Percentiles rank a stretch among this genome's conserved stretches.
These are phyloP conservation scores for Datura wrightii DNA, from an alignment of 257 asterid genomes.

Conservation along the genomic window DNA sequence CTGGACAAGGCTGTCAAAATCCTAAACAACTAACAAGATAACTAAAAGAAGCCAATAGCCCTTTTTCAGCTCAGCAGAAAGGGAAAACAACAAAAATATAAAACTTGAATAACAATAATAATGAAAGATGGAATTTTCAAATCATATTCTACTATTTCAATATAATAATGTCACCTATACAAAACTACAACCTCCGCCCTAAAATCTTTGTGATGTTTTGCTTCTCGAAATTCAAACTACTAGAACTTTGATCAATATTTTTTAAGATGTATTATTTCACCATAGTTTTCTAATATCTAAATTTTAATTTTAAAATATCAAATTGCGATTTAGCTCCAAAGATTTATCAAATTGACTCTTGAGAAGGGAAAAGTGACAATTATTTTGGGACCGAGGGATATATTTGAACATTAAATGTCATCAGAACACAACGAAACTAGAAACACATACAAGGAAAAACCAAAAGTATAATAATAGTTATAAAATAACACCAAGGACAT, in stretches of 20 bases:
- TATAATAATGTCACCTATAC: not conserved
- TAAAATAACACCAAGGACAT: constrained; percentile 16
- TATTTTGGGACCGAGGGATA: not conserved
- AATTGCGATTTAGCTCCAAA: not conserved
- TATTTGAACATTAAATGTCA: not conserved
- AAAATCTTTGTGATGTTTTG: not conserved
- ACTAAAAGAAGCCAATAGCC: not conserved
- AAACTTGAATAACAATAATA: not conserved
- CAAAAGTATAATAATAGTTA: not conserved
- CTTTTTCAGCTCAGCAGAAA: not conserved
- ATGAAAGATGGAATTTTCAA: not conserved
- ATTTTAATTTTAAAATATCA: not conserved
- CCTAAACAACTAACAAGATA: not conserved
- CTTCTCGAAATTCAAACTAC: not conserved
- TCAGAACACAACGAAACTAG: not conserved
- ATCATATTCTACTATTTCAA: not conserved
- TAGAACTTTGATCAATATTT: not conserved
- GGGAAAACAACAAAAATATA: constrained; percentile 24
- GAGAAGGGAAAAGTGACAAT: not conserved
- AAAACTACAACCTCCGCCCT: not conserved
- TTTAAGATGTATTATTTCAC: not conserved
- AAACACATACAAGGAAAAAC: not conserved
- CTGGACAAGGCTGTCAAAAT: constrained; percentile 26
- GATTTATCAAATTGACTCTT: not conserved
- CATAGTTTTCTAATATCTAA: not conserved